A percentile compares a stretch with the other conserved stretches of the same genome.
Conservation (phyloP, 306 rosid genomes). For the Castanospermum australe region DNA sequence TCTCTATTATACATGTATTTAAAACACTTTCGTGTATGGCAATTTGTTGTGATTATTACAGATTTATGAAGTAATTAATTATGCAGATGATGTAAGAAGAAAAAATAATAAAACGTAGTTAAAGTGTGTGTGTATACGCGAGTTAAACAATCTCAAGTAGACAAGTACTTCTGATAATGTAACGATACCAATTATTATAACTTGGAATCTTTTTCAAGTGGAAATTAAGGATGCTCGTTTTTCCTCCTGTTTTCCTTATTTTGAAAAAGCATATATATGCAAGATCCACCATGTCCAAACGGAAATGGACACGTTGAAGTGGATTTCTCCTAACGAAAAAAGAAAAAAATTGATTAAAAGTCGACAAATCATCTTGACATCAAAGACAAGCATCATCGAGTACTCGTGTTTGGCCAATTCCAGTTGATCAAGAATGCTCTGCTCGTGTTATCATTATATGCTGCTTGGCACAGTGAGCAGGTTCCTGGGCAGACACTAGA, state of each 20-base stretch:
- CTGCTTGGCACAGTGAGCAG: not conserved
- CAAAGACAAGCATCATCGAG: slow-evolving; percentile 5
- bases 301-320: not conserved
- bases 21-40: not conserved
- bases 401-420: not conserved
- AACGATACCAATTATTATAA: not conserved
- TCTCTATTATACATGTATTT: not conserved
- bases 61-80: not conserved
- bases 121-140: too few species aligned
- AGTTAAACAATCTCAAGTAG: too few species aligned
- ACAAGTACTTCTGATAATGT: too few species aligned
- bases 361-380: slow-evolving; percentile 1
- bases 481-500: not conserved
- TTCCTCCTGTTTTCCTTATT: not conserved
- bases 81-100: not conserved
- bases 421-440: not conserved
- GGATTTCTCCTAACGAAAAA: slow-evolving; percentile 11
- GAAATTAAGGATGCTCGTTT: not conserved
- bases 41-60: not conserved
- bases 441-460: not conserved
- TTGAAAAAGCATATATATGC: not conserved
- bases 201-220: not conserved
- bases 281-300: not conserved
- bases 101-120: not conserved
- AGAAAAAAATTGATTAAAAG: slow-evolving; percentile 2